A percentile compares a stretch with the other conserved stretches of the same genome.
Conservation (phyloP, 2,329 filamentous ascomycete genomes). For the Tolypocladium inflatum region DNA sequence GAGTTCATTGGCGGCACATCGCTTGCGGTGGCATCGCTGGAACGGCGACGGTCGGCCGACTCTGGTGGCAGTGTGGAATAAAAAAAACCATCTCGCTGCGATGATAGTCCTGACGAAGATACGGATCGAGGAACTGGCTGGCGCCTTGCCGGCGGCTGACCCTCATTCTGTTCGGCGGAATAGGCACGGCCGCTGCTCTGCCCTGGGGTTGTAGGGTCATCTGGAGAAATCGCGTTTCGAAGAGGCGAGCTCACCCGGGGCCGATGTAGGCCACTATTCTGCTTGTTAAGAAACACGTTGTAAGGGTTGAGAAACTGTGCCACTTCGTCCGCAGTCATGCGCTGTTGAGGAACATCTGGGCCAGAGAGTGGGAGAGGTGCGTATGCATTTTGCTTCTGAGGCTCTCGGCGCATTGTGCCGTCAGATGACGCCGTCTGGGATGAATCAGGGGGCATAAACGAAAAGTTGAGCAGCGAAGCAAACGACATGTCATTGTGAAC, state of each 20-base stretch:
- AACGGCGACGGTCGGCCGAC: neutral
- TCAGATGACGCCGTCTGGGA: neutral
- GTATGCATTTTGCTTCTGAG: neutral
- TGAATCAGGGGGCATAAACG: neutral
- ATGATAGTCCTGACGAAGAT: neutral
- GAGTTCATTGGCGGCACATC: neutral
- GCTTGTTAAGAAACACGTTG: constrained; percentile 9
- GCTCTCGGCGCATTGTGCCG: neutral
- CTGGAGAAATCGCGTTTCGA: constrained; percentile 8
- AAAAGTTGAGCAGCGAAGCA: constrained; percentile 7
- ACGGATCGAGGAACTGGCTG: neutral
- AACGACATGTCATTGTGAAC: constrained; percentile 5
- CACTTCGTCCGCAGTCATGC: neutral
- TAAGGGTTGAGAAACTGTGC: constrained; percentile 14
- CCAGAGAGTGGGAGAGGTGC: neutral
- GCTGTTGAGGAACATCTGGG: neutral
- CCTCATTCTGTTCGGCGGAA: neutral
- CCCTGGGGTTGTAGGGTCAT: neutral
- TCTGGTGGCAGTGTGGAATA: neutral
- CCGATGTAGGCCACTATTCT: constrained; percentile 6
- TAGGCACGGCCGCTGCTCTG: neutral
- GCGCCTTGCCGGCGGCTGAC: neutral
- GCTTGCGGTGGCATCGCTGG: neutral
- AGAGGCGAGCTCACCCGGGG: constrained; percentile 19
- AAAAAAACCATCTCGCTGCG: neutral